phyloP scores from a whole-genome alignment of 176 grass and related monocot species.

The Phyllostachys edulis region DNA sequence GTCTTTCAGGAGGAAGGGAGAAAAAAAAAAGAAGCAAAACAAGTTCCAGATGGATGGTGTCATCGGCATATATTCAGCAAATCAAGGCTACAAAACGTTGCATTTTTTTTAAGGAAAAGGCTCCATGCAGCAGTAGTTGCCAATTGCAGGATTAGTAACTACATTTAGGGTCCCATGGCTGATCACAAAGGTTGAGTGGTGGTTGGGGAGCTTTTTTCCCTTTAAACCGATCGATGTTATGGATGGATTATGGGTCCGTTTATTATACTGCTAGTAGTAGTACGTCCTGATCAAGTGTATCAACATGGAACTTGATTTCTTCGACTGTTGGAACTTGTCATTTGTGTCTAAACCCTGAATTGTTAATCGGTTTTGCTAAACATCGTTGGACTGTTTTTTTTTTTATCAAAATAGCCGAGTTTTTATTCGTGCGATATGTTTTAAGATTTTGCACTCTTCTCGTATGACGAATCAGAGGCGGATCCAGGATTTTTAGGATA shows the following conservation, averaged over 20 bases:
- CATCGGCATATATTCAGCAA: conserved; percentile 41
- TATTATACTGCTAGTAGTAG: background rate
- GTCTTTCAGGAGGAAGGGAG: background rate
- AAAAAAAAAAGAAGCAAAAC: background rate
- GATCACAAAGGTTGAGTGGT: conserved; percentile 7
- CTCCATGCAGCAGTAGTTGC: background rate
- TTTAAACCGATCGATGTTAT: background rate
- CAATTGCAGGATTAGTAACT: background rate
- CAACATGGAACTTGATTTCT: background rate
- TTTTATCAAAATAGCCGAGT: no score
- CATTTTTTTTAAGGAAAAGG: background rate
- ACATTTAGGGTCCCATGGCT: background rate
- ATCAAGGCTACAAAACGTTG: background rate
- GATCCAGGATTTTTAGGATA: no score
- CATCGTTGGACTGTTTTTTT: no score
- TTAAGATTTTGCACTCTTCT: no score
- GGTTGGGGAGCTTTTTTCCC: background rate
- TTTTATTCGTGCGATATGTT: no score
- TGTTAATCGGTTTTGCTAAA: background rate
- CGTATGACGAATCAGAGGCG: no score
- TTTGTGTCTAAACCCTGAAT: background rate
- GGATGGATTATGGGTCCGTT: background rate
- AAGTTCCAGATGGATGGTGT: conserved; percentile 11
- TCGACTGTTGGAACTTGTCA: background rate
- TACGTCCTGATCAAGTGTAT: background rate